phyloP scores from a whole-genome alignment of 768 basidiomycete species.

The Tulasnella sp. region DNA sequence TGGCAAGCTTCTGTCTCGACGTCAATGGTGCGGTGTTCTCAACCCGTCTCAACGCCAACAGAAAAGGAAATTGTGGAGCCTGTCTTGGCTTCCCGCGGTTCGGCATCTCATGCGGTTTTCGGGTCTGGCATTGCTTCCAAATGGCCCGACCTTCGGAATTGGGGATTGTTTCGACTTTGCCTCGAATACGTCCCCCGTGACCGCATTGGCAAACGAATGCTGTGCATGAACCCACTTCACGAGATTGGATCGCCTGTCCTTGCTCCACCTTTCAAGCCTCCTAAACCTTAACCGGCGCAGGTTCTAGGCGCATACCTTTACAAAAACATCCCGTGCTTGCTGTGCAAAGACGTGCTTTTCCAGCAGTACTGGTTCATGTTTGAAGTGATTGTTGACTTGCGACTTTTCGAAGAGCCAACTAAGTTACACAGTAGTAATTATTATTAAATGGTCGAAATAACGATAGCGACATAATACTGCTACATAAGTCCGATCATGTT shows the following conservation, averaged over 20 bases:
- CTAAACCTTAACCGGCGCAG: background rate
- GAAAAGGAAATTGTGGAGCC: background rate
- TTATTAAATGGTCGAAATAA: background rate
- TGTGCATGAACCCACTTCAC: background rate
- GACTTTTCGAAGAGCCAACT: background rate
- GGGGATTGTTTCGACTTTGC: background rate
- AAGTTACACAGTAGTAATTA: no score
- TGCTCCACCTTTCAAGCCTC: background rate
- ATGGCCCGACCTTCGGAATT: background rate
- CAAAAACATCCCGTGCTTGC: background rate
- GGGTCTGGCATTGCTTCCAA: background rate
- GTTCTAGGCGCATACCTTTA: background rate
- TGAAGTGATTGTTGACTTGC: background rate
- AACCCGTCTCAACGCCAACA: background rate
- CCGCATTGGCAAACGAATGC: background rate
- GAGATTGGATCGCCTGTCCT: background rate
- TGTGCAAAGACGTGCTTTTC: background rate
- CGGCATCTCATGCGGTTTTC: background rate
- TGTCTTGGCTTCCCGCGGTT: background rate
- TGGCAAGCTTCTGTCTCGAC: background rate
- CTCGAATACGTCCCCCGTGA: background rate
- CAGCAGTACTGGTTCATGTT: no score
- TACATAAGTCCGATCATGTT: background rate
- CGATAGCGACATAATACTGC: background rate
- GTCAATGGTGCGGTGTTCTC: background rate